These are phyloP conservation scores for Bombardia bombarda DNA, from an alignment of 495 filamentous ascomycete species.

Conservation along the genomic window DNA sequence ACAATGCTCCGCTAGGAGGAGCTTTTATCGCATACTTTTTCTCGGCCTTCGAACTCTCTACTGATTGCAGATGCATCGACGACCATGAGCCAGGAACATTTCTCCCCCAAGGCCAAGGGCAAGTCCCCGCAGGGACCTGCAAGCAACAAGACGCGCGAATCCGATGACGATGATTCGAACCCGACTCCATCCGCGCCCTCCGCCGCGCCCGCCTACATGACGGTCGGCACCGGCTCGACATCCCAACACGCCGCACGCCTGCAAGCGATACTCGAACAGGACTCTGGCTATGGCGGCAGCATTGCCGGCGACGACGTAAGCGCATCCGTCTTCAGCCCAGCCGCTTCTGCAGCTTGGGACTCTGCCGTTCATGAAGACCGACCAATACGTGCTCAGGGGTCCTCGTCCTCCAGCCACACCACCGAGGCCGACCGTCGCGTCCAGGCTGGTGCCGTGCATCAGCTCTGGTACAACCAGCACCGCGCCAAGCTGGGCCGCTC, in stretches of 20 bases:
- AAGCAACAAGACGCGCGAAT: slow-evolving; percentile 12
- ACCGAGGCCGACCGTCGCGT: slow-evolving; percentile 30
- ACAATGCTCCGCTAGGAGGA: background rate
- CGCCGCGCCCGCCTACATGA: slow-evolving; percentile 65
- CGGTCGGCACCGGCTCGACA: slow-evolving; percentile 73
- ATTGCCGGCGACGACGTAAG: slow-evolving; percentile 34
- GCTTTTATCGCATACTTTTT: background rate
- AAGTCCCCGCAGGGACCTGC: slow-evolving; percentile 21
- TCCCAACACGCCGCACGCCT: slow-evolving; percentile 60
- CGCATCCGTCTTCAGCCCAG: slow-evolving; percentile 25
- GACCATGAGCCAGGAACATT: slow-evolving; percentile 71
- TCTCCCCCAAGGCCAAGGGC: slow-evolving; percentile 36
- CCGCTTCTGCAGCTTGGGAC: slow-evolving; percentile 24
- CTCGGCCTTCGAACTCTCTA: background rate
- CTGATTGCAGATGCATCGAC: slow-evolving; percentile 7
- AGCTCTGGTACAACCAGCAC: slow-evolving; percentile 76
- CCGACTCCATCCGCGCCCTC: slow-evolving; percentile 11
- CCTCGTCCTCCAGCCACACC: slow-evolving; percentile 15
- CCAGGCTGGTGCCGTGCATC: slow-evolving; percentile 40
- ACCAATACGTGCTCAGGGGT: slow-evolving; percentile 34
- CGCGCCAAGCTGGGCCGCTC: slow-evolving; percentile 74
- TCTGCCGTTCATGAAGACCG: slow-evolving; percentile 56
- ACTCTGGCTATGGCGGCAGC: slow-evolving; percentile 89
- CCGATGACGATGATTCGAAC: slow-evolving; percentile 12
- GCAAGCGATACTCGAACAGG: slow-evolving; percentile 69